Percentiles rank a stretch among this genome's conserved stretches.
phyloP scores from a whole-genome alignment of 2,329 filamentous ascomycete genomes.

The Nakataea oryzae region DNA sequence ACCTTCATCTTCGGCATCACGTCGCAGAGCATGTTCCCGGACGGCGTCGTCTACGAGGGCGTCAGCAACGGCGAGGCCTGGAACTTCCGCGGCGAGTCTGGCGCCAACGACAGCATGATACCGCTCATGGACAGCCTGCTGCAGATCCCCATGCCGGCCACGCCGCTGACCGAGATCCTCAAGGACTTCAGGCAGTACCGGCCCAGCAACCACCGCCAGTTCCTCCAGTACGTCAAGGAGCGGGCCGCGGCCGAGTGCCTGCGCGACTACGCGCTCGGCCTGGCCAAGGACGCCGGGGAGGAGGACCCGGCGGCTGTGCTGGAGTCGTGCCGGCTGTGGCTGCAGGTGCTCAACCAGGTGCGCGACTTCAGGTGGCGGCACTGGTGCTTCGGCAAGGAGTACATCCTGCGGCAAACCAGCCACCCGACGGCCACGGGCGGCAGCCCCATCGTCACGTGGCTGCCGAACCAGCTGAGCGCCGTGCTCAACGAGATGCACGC shows the following conservation, averaged over 20 bases:
- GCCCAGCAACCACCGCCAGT: constrained; percentile 79
- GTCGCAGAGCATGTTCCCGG: constrained; percentile 84
- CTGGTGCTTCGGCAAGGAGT: constrained; percentile 79
- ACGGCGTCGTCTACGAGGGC: constrained; percentile 84
- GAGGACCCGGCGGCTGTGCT: constrained; percentile 30
- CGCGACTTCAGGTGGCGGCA: constrained; percentile 76
- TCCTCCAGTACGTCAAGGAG: constrained; percentile 60
- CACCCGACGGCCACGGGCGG: constrained; percentile 74
- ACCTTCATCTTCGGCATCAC: constrained; percentile 98
- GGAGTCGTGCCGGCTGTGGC: constrained; percentile 48
- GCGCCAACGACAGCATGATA: constrained; percentile 91
- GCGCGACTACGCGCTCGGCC: constrained; percentile 45
- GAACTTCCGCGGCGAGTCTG: constrained; percentile 83
- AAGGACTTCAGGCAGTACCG: constrained; percentile 83
- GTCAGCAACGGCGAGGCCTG: constrained; percentile 59
- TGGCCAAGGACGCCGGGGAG: constrained; percentile 10
- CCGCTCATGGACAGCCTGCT: constrained; percentile 83
- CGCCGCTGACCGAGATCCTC: constrained; percentile 80
- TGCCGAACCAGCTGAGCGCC: constrained; percentile 70
- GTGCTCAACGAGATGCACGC: constrained; percentile 61
- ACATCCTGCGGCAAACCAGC: constrained; percentile 67
- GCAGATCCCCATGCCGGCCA: constrained; percentile 75
- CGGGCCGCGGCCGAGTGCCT: constrained; percentile 38
- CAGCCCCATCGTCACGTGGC: constrained; percentile 74
- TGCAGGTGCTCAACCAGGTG: constrained; percentile 61